A percentile compares a stretch with the other conserved stretches of the same genome.
Evolutionary conservation across 1,284 basidiomycete species (phyloP).

Genomic region (Irpex sp.): DNA sequence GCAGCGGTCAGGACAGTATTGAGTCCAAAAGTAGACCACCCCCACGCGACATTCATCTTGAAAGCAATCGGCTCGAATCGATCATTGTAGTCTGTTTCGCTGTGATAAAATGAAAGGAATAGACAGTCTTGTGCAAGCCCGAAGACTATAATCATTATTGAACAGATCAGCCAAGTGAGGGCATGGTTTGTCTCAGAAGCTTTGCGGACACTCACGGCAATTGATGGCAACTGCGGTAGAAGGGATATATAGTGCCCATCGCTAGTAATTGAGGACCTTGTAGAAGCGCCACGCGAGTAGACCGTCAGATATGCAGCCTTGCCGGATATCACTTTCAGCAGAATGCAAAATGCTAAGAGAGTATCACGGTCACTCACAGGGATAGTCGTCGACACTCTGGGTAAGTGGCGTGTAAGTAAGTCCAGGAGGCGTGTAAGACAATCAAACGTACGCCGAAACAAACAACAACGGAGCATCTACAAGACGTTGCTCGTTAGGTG

Average conservation of each 20-base stretch:
- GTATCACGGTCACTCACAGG: neutral
- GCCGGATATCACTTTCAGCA: neutral
- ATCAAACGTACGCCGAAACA: too few species aligned
- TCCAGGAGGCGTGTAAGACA: neutral
- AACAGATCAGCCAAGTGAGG: too few species aligned
- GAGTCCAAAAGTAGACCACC: neutral
- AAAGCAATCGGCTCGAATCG: neutral
- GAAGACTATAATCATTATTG: too few species aligned
- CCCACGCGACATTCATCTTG: neutral
- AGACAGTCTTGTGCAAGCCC: neutral
- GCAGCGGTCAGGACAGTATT: neutral
- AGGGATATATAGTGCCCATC: neutral
- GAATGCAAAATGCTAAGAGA: neutral
- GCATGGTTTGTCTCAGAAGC: too few species aligned
- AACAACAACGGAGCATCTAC: too few species aligned
- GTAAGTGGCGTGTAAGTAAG: neutral
- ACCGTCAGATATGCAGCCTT: neutral
- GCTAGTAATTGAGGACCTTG: neutral
- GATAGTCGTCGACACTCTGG: neutral
- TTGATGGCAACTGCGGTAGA: neutral
- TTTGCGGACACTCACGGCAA: neutral
- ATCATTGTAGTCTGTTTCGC: neutral
- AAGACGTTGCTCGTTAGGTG: neutral
- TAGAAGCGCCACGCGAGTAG: neutral
- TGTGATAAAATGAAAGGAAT: neutral